Evolutionary conservation across 768 basidiomycete genomes (phyloP).

Genomic region (Russula virescens): DNA sequence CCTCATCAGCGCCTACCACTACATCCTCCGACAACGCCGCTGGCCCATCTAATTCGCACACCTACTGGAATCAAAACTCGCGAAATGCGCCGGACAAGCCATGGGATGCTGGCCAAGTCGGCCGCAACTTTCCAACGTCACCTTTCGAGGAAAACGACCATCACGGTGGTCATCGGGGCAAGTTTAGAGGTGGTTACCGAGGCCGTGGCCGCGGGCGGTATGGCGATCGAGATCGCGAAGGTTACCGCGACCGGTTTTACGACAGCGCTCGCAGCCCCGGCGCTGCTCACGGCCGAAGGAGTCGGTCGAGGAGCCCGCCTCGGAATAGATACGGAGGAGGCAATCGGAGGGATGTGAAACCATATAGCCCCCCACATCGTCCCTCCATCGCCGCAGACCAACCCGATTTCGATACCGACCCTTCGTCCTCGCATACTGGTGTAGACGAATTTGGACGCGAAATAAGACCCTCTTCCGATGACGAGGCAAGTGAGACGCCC

Average conservation of each 20-base stretch:
- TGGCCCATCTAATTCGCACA: slow-evolving; percentile 10
- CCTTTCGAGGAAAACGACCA: slow-evolving; percentile 48
- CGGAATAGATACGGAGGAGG: slow-evolving; percentile 44
- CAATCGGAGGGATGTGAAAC: slow-evolving; percentile 42
- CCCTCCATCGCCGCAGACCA: slow-evolving; percentile 20
- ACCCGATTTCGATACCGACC: slow-evolving; percentile 20
- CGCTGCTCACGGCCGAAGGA: slow-evolving; percentile 42
- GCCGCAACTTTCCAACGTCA: slow-evolving; percentile 48
- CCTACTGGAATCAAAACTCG: slow-evolving; percentile 14
- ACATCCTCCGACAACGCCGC: slow-evolving; percentile 3
- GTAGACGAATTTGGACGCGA: slow-evolving; percentile 89
- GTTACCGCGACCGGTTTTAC: slow-evolving; percentile 42
- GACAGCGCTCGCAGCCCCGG: slow-evolving; percentile 37
- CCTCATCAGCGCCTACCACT: background rate
- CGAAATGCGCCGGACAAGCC: slow-evolving; percentile 35
- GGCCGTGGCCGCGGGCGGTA: slow-evolving; percentile 58
- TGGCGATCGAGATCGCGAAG: slow-evolving; percentile 44
- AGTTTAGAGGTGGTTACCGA: slow-evolving; percentile 48
- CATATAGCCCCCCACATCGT: slow-evolving; percentile 52
- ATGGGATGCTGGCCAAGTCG: slow-evolving; percentile 52
- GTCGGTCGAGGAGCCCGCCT: slow-evolving; percentile 72
- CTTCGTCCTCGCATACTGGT: slow-evolving; percentile 31
- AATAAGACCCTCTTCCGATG: slow-evolving; percentile 53
- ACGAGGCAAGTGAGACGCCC: slow-evolving; percentile 10
- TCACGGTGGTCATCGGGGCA: slow-evolving; percentile 47